Conservation (phyloP, 352 stramenopile species). For the Peronospora belbahrii region DNA sequence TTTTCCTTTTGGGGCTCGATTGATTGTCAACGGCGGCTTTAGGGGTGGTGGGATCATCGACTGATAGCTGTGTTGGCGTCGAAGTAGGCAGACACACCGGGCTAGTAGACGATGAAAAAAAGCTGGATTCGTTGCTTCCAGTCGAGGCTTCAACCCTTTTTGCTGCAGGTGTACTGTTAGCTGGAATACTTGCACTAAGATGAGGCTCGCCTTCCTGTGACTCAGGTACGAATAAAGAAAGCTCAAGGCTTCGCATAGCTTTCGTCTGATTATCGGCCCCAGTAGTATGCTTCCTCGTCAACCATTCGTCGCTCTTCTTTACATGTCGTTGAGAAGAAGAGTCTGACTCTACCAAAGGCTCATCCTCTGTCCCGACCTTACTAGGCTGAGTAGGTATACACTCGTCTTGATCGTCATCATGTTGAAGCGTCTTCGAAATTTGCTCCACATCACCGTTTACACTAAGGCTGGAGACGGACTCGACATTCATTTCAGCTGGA, state of each 20-base stretch:
- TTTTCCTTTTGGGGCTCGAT: slow-evolving; percentile 13
- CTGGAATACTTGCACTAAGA: slow-evolving; percentile 27
- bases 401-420: slow-evolving; percentile 34
- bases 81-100: slow-evolving; percentile 13
- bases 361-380: slow-evolving; percentile 5
- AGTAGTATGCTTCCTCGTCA: neutral
- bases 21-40: neutral
- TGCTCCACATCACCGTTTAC: neutral
- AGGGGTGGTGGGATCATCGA: neutral
- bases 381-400: slow-evolving; percentile 41
- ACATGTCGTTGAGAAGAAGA: slow-evolving; percentile 9
- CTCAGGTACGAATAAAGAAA: slow-evolving; percentile 52
- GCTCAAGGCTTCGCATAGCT: slow-evolving; percentile 53
- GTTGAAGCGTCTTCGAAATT: neutral
- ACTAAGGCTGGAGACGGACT: neutral
- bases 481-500: neutral
- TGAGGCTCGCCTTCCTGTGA: slow-evolving; percentile 51
- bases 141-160: slow-evolving; percentile 21
- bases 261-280: slow-evolving; percentile 33
- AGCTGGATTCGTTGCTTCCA: slow-evolving; percentile 4
- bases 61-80: slow-evolving; percentile 6
- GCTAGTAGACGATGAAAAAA: slow-evolving; percentile 25
- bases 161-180: slow-evolving; percentile 21
- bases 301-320: slow-evolving; percentile 26
- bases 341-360: slow-evolving; percentile 8